A percentile compares a stretch with the other conserved stretches of the same genome.
These are phyloP conservation scores for Ustilago bromivora DNA, from an alignment of 1,284 basidiomycete species.

Conservation along the genomic window DNA sequence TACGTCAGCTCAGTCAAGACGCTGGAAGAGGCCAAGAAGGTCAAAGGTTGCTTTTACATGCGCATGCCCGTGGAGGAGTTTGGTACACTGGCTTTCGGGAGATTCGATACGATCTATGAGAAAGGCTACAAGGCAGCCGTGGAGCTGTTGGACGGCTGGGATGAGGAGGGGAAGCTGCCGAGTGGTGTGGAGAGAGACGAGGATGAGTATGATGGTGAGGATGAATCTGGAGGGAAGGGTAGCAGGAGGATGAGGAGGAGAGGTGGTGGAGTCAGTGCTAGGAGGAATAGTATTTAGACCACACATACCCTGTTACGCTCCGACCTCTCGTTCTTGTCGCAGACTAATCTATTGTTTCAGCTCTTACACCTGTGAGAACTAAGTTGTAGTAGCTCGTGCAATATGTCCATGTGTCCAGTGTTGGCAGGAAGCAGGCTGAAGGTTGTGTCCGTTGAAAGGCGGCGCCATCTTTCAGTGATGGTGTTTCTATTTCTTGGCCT, in stretches of 20 bases:
- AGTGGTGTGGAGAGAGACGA: constrained; percentile 74
- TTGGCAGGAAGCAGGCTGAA: neutral
- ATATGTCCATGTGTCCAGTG: neutral
- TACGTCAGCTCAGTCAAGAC: constrained; percentile 97
- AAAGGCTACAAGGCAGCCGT: constrained; percentile 84
- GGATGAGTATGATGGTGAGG: constrained; percentile 25
- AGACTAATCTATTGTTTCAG: neutral
- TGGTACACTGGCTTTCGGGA: constrained; percentile 67
- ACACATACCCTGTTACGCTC: neutral
- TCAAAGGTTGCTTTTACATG: constrained; percentile 89
- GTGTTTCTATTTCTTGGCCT: neutral
- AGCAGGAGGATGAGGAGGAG: constrained; percentile 19
- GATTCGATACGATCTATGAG: constrained; percentile 77
- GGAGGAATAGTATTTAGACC: constrained; percentile 55
- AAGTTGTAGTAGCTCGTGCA: neutral
- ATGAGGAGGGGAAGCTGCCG: constrained; percentile 83
- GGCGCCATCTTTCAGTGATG: neutral
- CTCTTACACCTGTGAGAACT: too few relatives aligned
- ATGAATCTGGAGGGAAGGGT: constrained; percentile 9
- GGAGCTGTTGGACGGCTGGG: constrained; percentile 81
- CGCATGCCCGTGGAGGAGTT: constrained; percentile 82
- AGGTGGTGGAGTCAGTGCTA: constrained; percentile 46
- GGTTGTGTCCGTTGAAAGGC: neutral
- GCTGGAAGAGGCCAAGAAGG: constrained; percentile 90
- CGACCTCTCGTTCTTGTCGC: neutral